Evolutionary conservation across 2,329 filamentous ascomycete genomes (phyloP).

Genomic region (Verticillium isaacii): DNA sequence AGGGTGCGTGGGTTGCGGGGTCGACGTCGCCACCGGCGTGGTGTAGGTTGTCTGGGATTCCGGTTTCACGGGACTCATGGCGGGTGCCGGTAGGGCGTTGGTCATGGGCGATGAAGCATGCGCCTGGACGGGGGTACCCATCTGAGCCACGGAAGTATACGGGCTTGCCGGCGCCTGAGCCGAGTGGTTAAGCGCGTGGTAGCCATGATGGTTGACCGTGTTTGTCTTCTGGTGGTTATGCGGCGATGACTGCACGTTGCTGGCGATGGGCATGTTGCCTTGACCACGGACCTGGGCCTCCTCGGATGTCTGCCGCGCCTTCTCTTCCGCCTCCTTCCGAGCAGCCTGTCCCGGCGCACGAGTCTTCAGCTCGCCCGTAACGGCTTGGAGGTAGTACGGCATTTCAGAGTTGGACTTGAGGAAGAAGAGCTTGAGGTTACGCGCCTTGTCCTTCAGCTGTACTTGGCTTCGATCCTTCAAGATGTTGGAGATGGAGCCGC

Average conservation of each 20-base stretch:
- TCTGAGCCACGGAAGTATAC: background rate
- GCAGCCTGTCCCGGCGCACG: constrained; percentile 72
- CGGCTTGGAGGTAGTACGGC: constrained; percentile 79
- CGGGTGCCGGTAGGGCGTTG: background rate
- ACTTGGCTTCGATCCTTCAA: constrained; percentile 87
- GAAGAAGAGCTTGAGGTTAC: constrained; percentile 88
- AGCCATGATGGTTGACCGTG: background rate
- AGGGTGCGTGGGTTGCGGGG: constrained; percentile 17
- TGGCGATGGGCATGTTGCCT: constrained; percentile 52
- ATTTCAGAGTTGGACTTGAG: constrained; percentile 89
- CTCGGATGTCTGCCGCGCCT: constrained; percentile 51
- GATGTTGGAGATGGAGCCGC: constrained; percentile 75
- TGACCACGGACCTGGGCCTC: constrained; percentile 57
- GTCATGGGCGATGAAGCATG: constrained; percentile 1
- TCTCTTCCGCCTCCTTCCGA: constrained; percentile 62
- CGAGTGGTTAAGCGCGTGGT: background rate
- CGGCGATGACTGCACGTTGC: constrained; percentile 42
- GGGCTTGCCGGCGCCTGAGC: constrained; percentile 7
- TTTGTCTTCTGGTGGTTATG: constrained; percentile 10
- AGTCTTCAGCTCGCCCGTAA: constrained; percentile 86
- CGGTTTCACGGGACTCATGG: background rate
- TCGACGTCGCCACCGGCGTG: constrained; percentile 15
- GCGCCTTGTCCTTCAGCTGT: constrained; percentile 86
- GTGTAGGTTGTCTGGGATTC: background rate
- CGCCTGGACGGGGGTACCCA: background rate